These are phyloP conservation scores for Metschnikowia koreensis DNA, from an alignment of 805 yeast genomes.

Conservation along the genomic window DNA sequence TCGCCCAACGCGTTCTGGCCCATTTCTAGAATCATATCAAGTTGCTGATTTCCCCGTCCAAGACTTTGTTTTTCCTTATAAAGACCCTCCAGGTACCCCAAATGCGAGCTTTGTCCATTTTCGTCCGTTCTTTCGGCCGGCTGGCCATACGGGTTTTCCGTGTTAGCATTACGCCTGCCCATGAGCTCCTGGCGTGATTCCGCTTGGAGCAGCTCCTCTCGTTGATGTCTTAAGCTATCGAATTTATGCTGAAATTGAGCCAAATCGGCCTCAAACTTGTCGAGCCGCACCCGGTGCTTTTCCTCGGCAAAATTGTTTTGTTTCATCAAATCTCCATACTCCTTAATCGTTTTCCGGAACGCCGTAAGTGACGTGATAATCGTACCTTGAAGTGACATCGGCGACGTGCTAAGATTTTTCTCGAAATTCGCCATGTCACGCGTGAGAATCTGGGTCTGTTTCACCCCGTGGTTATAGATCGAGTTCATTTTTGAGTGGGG, in stretches of 20 bases:
- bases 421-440: constrained; percentile 70
- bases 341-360: constrained; percentile 71
- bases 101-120: constrained; percentile 21
- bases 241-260: constrained; percentile 49
- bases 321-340: constrained; percentile 55
- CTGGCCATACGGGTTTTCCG: constrained; percentile 52
- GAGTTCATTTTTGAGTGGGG: constrained; percentile 54
- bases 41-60: constrained; percentile 69
- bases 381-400: constrained; percentile 72
- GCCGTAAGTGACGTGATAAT: constrained; percentile 79
- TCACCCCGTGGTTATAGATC: constrained; percentile 83
- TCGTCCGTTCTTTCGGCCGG: constrained; percentile 11
- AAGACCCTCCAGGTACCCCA: constrained; percentile 59
- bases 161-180: constrained; percentile 44
- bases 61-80: constrained; percentile 64
- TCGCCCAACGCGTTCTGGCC: constrained; percentile 85
- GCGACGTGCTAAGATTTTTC: constrained; percentile 62
- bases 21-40: constrained; percentile 88
- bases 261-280: constrained; percentile 51
- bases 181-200: constrained; percentile 52
- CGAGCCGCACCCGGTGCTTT: constrained; percentile 51
- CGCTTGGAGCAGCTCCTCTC: constrained; percentile 53
- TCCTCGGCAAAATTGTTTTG: constrained; percentile 58
- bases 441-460: constrained; percentile 72
- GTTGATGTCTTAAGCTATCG: constrained; percentile 49